Conservation (phyloP, 1,139 yeast genomes). For the Sugiyamaella japonica region DNA sequence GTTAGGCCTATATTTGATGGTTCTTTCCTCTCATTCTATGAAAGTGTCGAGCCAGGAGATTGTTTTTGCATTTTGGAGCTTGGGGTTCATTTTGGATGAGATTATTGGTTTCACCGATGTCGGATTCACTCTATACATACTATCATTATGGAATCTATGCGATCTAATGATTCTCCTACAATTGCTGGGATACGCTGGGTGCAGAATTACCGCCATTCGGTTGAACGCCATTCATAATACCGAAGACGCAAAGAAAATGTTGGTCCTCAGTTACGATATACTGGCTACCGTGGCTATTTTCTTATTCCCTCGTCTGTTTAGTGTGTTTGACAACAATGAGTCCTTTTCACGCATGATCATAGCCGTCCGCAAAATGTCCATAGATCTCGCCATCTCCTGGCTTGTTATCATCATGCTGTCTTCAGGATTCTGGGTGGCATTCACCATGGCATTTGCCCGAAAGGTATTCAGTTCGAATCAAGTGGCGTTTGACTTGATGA, state of each 20-base stretch:
- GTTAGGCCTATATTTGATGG: constrained; percentile 38
- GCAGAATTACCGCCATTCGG: constrained; percentile 29
- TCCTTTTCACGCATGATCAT: constrained; percentile 56
- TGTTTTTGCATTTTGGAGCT: constrained; percentile 41
- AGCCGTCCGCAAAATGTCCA: constrained; percentile 55
- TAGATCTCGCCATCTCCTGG: constrained; percentile 56
- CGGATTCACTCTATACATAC: constrained; percentile 41
- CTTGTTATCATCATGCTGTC: constrained; percentile 54
- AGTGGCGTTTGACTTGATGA: constrained; percentile 56
- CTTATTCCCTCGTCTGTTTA: constrained; percentile 55
- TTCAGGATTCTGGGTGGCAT: constrained; percentile 59
- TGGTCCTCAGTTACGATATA: constrained; percentile 44
- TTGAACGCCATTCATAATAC: constrained; percentile 16
- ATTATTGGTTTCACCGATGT: constrained; percentile 41
- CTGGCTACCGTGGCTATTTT: constrained; percentile 56
- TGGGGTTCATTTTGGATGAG: constrained; percentile 44
- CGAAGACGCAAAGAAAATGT: constrained; percentile 23
- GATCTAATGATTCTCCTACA: constrained; percentile 39
- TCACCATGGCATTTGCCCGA: constrained; percentile 52
- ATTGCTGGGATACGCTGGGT: constrained; percentile 35
- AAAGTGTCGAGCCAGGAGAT: constrained; percentile 31
- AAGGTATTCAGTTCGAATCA: constrained; percentile 48
- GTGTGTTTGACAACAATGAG: constrained; percentile 55
- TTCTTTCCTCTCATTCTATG: constrained; percentile 33
- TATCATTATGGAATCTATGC: constrained; percentile 44